Percentiles rank a stretch among this genome's conserved stretches.
These are phyloP conservation scores for Euphorbia lathyris DNA, from an alignment of 345 rosid genomes.

Conservation along the genomic window DNA sequence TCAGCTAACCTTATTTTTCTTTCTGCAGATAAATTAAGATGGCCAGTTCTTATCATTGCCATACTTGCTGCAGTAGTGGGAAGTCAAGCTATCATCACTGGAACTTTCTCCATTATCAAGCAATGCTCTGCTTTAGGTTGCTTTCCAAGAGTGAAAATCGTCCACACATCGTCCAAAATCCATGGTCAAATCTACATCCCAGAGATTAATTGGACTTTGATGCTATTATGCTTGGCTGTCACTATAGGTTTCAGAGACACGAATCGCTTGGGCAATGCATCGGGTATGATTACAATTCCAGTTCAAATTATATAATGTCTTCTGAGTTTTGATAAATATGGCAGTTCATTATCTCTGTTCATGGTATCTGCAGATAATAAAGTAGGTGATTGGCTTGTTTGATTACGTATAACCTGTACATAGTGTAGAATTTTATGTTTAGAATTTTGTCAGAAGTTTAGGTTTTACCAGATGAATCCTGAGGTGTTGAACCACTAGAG, in stretches of 20 bases:
- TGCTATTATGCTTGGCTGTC: slow-evolving; percentile 84
- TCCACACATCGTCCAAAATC: slow-evolving; percentile 84
- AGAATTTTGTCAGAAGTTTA: no score
- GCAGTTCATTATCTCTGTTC: neutral
- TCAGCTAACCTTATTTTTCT: slow-evolving; percentile 13
- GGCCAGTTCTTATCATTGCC: slow-evolving; percentile 92
- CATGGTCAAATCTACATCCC: slow-evolving; percentile 97
- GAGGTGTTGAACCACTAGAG: no score
- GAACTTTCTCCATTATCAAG: slow-evolving; percentile 87
- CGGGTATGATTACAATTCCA: slow-evolving; percentile 45
- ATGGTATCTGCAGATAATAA: neutral
- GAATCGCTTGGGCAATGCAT: slow-evolving; percentile 75
- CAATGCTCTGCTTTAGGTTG: slow-evolving; percentile 86
- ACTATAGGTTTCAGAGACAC: slow-evolving; percentile 91
- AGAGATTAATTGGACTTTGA: slow-evolving; percentile 87
- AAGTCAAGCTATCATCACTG: slow-evolving; percentile 90
- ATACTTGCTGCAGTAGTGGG: slow-evolving; percentile 95
- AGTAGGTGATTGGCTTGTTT: neutral
- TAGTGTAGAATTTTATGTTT: no score
- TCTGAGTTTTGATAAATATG: neutral
- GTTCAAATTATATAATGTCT: neutral
- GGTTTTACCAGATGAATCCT: no score
- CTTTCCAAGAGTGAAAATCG: slow-evolving; percentile 80
- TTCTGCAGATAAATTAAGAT: slow-evolving; percentile 61
- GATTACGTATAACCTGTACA: neutral